phyloP scores from a whole-genome alignment of 2,329 filamentous ascomycete genomes.

The Torrubiella hemipterigena region DNA sequence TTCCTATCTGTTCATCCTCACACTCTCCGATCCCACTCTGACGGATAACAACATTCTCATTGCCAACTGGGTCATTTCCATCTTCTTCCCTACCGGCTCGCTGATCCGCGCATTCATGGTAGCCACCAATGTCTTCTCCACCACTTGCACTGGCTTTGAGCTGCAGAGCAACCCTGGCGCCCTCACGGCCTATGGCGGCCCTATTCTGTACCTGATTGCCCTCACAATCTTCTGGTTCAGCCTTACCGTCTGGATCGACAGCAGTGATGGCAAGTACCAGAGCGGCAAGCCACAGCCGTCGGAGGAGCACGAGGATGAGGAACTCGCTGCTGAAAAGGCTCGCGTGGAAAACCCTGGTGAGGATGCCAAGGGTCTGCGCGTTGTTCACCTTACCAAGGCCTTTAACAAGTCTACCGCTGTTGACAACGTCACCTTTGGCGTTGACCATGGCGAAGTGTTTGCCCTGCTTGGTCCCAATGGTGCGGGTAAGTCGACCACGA shows the following conservation, averaged over 20 bases:
- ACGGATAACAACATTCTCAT: constrained; percentile 57
- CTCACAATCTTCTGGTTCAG: constrained; percentile 58
- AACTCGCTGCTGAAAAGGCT: constrained; percentile 12
- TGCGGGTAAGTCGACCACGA: constrained; percentile 63
- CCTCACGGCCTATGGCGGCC: constrained; percentile 63
- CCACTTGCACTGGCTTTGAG: constrained; percentile 51
- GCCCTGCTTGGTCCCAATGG: constrained; percentile 68
- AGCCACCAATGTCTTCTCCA: constrained; percentile 65
- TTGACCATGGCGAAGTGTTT: constrained; percentile 57
- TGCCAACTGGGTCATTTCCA: constrained; percentile 59
- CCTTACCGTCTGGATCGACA: constrained; percentile 64
- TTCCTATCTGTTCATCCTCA: constrained; percentile 56
- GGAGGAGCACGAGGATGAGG: constrained; percentile 12
- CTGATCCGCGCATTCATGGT: constrained; percentile 60
- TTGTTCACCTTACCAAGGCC: constrained; percentile 54
- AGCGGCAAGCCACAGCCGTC: constrained; percentile 9
- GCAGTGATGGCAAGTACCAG: constrained; percentile 29
- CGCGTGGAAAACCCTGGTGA: constrained; percentile 15
- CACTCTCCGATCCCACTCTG: constrained; percentile 55
- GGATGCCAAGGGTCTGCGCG: constrained; percentile 40
- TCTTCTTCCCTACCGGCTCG: constrained; percentile 61
- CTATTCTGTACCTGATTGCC: constrained; percentile 63
- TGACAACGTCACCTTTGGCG: constrained; percentile 59
- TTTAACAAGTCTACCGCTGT: constrained; percentile 56
- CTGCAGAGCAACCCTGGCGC: constrained; percentile 55